Evolutionary conservation across 805 yeast species (phyloP).

Genomic region (Ogataea saltuana): DNA sequence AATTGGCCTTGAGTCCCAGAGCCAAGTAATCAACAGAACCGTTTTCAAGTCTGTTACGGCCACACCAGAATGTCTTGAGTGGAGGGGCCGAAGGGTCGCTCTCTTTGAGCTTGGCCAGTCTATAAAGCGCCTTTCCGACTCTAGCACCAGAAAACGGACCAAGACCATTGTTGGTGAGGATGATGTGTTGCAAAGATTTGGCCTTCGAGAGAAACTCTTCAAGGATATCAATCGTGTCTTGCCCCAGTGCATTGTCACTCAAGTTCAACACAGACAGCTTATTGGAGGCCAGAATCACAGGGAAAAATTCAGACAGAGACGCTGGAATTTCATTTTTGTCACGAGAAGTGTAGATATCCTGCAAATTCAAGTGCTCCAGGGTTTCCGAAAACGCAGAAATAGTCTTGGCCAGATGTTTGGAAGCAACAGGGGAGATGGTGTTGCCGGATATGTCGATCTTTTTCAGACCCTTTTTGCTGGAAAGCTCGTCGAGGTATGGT

Average conservation of each 20-base stretch:
- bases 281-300: conserved; percentile 68
- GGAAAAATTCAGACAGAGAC: conserved; percentile 70
- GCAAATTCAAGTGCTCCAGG: conserved; percentile 72
- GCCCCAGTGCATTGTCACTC: conserved; percentile 95
- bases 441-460: conserved; percentile 87
- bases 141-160: conserved; percentile 98
- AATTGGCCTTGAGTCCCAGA: conserved; percentile 79
- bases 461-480: conserved; percentile 38
- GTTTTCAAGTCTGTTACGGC: conserved; percentile 94
- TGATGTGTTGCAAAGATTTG: conserved; percentile 77
- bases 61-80: conserved; percentile 88
- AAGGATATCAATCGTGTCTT: conserved; percentile 89
- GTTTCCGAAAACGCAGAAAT: conserved; percentile 44
- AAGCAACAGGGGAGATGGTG: conserved; percentile 91
- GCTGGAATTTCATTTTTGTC: conserved; percentile 92
- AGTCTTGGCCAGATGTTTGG: conserved; percentile 64
- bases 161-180: conserved; percentile 93
- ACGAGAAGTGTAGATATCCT: conserved; percentile 94
- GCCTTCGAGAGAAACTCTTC: conserved; percentile 77
- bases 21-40: conserved; percentile 89
- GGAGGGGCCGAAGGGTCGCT: conserved; percentile 38
- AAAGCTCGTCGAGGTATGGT: conserved; percentile 64
- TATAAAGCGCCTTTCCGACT: conserved; percentile 82
- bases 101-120: conserved; percentile 60
- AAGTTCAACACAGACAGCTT: conserved; percentile 74